A percentile compares a stretch with the other conserved stretches of the same genome.
phyloP scores from a whole-genome alignment of 306 rosid species.

The Begonia loranthoides region DNA sequence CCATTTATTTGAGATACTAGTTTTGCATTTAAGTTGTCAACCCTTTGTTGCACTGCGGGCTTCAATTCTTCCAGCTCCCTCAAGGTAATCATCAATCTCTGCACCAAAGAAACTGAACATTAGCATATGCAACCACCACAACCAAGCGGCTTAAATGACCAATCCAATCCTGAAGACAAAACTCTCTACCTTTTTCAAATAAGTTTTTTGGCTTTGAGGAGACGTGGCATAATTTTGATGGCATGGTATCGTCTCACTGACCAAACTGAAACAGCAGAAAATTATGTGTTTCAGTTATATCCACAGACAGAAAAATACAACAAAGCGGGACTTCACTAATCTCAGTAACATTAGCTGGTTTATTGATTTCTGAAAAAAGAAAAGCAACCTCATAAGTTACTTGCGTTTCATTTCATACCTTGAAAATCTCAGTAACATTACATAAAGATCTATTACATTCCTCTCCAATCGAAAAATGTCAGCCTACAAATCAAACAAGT shows the following conservation, averaged over 20 bases:
- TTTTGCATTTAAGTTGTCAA: conserved; percentile 42
- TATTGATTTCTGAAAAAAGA: too few species aligned
- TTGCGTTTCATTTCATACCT: conserved; percentile 31
- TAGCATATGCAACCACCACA: neutral
- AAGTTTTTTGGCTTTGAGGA: conserved; percentile 38
- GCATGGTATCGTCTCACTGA: conserved; percentile 72
- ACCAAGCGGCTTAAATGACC: neutral
- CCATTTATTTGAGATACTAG: conserved; percentile 27
- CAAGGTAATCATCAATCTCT: conserved; percentile 55
- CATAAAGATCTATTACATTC: conserved; percentile 75
- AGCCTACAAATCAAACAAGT: conserved; percentile 30
- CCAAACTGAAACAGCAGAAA: conserved; percentile 48
- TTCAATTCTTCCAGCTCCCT: conserved; percentile 76
- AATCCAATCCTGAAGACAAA: conserved; percentile 7
- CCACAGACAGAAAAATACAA: too few species aligned
- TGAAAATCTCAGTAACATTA: conserved; percentile 87
- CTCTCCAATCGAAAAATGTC: conserved; percentile 80
- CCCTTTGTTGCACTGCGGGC: conserved; percentile 71
- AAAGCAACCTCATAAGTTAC: too few species aligned
- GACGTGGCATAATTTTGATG: conserved; percentile 57
- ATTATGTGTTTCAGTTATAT: neutral
- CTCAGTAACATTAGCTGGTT: too few species aligned
- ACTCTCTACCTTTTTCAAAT: conserved; percentile 47
- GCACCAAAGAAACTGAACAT: conserved; percentile 8
- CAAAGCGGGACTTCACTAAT: too few species aligned